These are phyloP conservation scores for Pseudogymnoascus sp. DNA, from an alignment of 2,329 filamentous ascomycete species.

Conservation along the genomic window DNA sequence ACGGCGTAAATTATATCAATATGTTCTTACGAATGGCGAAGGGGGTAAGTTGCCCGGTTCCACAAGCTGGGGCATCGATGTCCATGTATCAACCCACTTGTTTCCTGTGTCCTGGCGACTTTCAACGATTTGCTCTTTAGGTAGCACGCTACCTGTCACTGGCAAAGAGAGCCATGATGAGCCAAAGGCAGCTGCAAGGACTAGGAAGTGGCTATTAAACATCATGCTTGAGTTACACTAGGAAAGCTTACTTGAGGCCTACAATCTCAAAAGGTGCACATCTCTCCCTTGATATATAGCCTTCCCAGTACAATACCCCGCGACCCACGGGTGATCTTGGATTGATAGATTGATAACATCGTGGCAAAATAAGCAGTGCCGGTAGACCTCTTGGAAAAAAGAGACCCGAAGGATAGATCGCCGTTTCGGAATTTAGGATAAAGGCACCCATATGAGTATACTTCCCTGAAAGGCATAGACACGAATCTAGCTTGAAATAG, in stretches of 20 bases:
- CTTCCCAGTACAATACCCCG: not conserved
- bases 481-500: not conserved
- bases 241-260: not conserved
- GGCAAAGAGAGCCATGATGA: not conserved
- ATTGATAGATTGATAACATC: not conserved
- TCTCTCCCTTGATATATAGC: not conserved
- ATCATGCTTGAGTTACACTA: not conserved
- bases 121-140: not conserved
- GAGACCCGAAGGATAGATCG: not conserved
- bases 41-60: conserved; percentile 56
- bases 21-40: conserved; percentile 45
- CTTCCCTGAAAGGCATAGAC: not conserved
- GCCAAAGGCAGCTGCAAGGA: not conserved
- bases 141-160: not conserved
- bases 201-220: not conserved
- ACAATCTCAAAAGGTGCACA: too few relatives aligned
- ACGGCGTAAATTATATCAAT: too few relatives aligned
- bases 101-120: conserved; percentile 24
- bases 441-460: not conserved
- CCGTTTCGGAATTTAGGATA: not conserved
- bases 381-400: not conserved
- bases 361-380: not conserved
- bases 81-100: conserved; percentile 60
- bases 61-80: conserved; percentile 57
- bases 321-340: not conserved